A percentile compares a stretch with the other conserved stretches of the same genome.
Conservation (phyloP, 345 rosid genomes). For the Eucalyptus brandiana region DNA sequence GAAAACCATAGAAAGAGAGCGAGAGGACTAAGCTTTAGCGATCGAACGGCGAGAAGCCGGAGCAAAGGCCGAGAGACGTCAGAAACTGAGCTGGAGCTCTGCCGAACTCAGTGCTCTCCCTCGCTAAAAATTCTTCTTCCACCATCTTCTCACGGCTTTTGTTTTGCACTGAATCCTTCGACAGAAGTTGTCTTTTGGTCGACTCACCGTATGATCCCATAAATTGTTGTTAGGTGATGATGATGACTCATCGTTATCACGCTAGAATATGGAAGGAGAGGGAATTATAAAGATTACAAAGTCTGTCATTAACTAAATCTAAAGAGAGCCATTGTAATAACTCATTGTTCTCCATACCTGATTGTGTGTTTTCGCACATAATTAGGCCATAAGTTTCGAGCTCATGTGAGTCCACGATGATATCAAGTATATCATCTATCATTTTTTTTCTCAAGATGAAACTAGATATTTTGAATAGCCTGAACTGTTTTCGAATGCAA, state of each 20-base stretch:
- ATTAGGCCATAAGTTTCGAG: not conserved
- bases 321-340: not conserved
- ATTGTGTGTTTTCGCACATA: not conserved
- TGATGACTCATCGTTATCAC: not conserved
- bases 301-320: not conserved
- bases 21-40: not conserved
- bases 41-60: too few species aligned
- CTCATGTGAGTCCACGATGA: fast-evolving
- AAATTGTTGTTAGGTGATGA: too few species aligned
- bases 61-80: too few species aligned
- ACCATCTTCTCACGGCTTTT: not conserved
- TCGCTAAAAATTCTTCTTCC: too few species aligned
- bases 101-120: too few species aligned
- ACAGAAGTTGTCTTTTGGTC: not conserved
- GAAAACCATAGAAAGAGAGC: not conserved
- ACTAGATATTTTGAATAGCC: fast-evolving
- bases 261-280: not conserved
- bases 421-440: not conserved
- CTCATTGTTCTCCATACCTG: not conserved
- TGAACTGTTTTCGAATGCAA: fast-evolving
- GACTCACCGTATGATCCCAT: not conserved
- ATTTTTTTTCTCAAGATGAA: not conserved
- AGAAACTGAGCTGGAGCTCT: too few species aligned
- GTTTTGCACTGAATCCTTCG: not conserved
- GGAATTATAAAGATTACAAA: not conserved